Evolutionary conservation across 2,329 filamentous ascomycete genomes (phyloP).

Genomic region (Colletotrichum sp.): DNA sequence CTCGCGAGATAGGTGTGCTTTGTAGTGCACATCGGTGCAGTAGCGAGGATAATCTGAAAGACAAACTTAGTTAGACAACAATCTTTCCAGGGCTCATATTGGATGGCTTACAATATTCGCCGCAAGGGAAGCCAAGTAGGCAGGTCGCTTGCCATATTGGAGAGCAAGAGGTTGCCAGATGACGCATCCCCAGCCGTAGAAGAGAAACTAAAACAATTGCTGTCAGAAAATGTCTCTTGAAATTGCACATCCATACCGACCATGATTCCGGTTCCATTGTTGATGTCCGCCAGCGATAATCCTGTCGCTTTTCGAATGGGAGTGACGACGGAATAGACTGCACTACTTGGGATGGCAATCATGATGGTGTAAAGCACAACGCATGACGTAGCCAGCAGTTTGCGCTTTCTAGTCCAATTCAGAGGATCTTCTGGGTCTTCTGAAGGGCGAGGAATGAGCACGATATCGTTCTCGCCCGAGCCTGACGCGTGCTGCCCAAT

Average conservation of each 20-base stretch:
- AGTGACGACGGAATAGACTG: slow-evolving; percentile 42
- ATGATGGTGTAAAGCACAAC: slow-evolving; percentile 26
- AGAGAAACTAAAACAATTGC: slow-evolving; percentile 32
- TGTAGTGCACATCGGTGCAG: slow-evolving; percentile 29
- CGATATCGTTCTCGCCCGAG: slow-evolving; percentile 19
- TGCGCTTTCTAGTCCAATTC: slow-evolving; percentile 28
- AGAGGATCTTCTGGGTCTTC: slow-evolving; percentile 30
- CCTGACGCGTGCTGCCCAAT: neutral
- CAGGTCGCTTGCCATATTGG: slow-evolving; percentile 47
- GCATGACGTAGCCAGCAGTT: slow-evolving; percentile 23
- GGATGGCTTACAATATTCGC: slow-evolving; percentile 30
- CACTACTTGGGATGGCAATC: slow-evolving; percentile 41
- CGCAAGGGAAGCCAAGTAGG: slow-evolving; percentile 41
- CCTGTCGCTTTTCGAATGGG: slow-evolving; percentile 36
- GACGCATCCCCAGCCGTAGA: slow-evolving; percentile 49
- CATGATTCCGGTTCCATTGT: slow-evolving; percentile 45
- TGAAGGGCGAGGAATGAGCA: slow-evolving; percentile 27
- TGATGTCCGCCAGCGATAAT: slow-evolving; percentile 37
- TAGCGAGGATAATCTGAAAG: slow-evolving; percentile 27
- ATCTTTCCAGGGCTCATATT: fast-evolving
- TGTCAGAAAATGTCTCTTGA: neutral
- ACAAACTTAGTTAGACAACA: fast-evolving
- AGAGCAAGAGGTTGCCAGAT: slow-evolving; percentile 54
- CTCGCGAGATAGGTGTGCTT: slow-evolving; percentile 41
- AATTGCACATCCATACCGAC: neutral